Evolutionary conservation across 2,329 filamentous ascomycete species (phyloP).

Genomic region (Coleophoma eucalyptorum): DNA sequence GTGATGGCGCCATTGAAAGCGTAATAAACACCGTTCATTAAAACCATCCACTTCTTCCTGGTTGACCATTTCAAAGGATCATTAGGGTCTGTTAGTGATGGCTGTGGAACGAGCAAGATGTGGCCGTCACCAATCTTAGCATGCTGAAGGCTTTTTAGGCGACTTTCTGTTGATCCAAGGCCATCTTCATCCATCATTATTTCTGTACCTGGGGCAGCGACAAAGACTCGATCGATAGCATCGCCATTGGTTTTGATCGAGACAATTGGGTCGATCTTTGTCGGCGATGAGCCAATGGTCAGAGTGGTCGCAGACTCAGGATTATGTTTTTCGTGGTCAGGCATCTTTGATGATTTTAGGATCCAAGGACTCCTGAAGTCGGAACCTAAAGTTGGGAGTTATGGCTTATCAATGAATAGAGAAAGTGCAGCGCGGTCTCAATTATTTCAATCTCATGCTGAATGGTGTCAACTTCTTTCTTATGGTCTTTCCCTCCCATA

Average conservation of each 20-base stretch:
- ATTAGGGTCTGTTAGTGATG: neutral
- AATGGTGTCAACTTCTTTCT: too few species aligned
- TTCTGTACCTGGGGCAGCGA: constrained; percentile 7
- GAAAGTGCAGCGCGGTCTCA: too few species aligned
- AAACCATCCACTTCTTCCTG: neutral
- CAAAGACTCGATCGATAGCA: constrained; percentile 2
- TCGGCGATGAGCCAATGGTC: too few species aligned
- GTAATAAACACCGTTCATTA: constrained; percentile 5
- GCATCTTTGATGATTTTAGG: too few species aligned
- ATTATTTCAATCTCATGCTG: too few species aligned
- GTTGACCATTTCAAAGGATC: neutral
- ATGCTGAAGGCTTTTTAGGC: constrained; percentile 4
- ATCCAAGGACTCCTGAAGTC: too few species aligned
- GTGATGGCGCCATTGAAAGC: constrained; percentile 8
- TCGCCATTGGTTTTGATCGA: neutral
- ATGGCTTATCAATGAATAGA: too few species aligned
- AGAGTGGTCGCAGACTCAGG: too few species aligned
- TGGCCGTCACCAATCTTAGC: constrained; percentile 2
- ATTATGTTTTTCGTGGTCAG: too few species aligned
- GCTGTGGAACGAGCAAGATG: neutral
- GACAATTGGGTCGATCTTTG: neutral
- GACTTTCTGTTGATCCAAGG: constrained; percentile 2
- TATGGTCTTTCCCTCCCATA: too few species aligned
- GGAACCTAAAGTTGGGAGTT: too few species aligned
- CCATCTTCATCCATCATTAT: constrained; percentile 7